A percentile compares a stretch with the other conserved stretches of the same genome.
phyloP scores from a whole-genome alignment of 2,329 filamentous ascomycete species.

The Fulvia fulva region DNA sequence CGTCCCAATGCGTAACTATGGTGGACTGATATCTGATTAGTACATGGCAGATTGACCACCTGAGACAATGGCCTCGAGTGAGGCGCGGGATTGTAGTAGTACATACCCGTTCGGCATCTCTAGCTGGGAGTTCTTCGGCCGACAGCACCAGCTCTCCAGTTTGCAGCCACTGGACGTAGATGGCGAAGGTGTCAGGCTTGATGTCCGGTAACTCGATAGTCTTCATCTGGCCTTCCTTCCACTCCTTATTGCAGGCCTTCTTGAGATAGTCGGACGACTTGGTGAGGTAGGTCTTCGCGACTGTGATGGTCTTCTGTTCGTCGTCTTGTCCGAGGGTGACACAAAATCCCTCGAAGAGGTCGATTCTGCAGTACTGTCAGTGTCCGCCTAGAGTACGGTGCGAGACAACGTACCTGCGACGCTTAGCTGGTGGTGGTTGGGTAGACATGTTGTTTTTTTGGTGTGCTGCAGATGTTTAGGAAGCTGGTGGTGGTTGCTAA shows the following conservation, averaged over 20 bases:
- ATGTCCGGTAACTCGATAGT: conserved; percentile 10
- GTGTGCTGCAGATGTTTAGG: neutral
- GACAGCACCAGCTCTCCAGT: conserved; percentile 7
- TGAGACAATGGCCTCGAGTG: no score
- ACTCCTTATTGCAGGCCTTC: conserved; percentile 8
- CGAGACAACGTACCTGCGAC: conserved; percentile 1
- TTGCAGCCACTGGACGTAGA: conserved; percentile 23
- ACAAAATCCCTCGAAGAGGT: neutral
- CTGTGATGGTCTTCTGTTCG: neutral
- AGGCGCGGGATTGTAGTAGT: no score
- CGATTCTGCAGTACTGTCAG: neutral
- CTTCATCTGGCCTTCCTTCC: conserved; percentile 9
- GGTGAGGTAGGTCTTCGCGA: neutral
- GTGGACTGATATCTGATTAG: neutral
- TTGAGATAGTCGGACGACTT: conserved; percentile 16
- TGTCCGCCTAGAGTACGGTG: neutral
- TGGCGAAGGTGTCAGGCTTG: conserved; percentile 5
- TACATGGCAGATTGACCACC: no score
- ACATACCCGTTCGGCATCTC: neutral
- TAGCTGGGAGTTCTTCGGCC: neutral
- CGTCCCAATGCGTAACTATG: neutral
- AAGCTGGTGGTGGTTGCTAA: neutral
- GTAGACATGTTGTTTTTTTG: neutral
- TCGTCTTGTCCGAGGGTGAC: neutral
- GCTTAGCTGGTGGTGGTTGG: neutral